Evolutionary conservation across 495 filamentous ascomycete species (phyloP), one percentile per base, ranked within the genome.

Genomic region (Xylaria flabelliformis): DNA sequence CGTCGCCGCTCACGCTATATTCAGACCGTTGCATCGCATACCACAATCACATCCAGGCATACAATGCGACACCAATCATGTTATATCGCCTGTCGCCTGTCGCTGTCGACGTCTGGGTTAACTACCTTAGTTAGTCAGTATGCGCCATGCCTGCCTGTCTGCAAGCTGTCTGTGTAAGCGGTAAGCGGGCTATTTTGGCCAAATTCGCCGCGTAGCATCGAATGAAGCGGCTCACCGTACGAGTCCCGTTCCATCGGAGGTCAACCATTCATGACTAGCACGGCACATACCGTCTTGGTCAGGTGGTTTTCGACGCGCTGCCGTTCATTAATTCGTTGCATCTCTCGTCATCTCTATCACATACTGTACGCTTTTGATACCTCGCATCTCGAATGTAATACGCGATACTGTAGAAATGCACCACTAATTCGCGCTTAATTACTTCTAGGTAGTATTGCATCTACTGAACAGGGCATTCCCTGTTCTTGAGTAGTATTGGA

Each of bases 21-120:
- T 62, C 42, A 44, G 55, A 70, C 32, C 19, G 59, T 70, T 61
- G 67, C 53, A 59, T 59, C n/a, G 53, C 51, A 46, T 46, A 26
- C 41, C 39, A 10, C 32, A 34, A 34, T 36, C 67, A 32, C 50
- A 59, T 59, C 32, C 53, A 61, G 34, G 4, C 24, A 69, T 21
- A 12, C n/a, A 36, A 59, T 59, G 48, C 34, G 36, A 55, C 66
- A 15, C 15, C 50, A 58, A 59, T 58, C 51, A 58, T 42, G 65
- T 56, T 17, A 53, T 65, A n/a, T 55, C 44, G 48, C 46, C 62
- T 34, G 21, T 64, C 26, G 6, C 21, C 10, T 65, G 34, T 55
- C 44, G 6, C 21, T 7, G 63, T 61, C 63, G 1, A 29, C 34
- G 48, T 48, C 24, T 65, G 7, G 24, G 34, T 39, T n/a, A n/a